These are phyloP conservation scores for Neofusicoccum cordaticola DNA, from an alignment of 2,329 filamentous ascomycete genomes.

Conservation along the genomic window DNA sequence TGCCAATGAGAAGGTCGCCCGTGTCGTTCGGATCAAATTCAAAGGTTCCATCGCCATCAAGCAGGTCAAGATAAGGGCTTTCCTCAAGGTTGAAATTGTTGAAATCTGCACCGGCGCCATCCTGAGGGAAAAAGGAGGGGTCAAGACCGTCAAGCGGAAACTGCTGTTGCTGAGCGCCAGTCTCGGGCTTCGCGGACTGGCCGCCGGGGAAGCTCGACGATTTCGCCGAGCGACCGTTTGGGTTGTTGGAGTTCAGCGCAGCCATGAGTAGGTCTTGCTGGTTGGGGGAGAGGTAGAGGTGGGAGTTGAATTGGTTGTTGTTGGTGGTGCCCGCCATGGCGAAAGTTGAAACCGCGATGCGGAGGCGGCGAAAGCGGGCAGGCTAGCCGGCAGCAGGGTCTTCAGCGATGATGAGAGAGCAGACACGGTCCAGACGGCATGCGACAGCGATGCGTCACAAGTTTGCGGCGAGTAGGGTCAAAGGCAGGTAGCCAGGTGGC, in stretches of 20 bases:
- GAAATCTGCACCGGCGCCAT: constrained; percentile 42
- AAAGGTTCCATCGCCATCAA: constrained; percentile 71
- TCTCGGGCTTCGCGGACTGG: constrained; percentile 21
- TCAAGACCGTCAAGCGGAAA: constrained; percentile 35
- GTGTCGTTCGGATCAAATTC: constrained; percentile 66
- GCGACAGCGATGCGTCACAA: neutral
- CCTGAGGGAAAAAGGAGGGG: constrained; percentile 37
- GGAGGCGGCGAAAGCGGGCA: neutral
- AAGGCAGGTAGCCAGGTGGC: neutral
- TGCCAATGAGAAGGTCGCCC: constrained; percentile 68
- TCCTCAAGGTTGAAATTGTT: constrained; percentile 58
- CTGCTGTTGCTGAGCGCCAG: constrained; percentile 29
- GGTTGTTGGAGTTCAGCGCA: constrained; percentile 46
- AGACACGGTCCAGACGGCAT: neutral
- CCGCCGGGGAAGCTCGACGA: constrained; percentile 28
- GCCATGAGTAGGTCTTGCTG: constrained; percentile 50
- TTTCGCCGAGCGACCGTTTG: constrained; percentile 25
- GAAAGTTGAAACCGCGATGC: constrained; percentile 16
- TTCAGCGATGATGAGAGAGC: neutral
- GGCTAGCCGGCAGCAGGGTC: neutral
- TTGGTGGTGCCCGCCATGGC: constrained; percentile 37
- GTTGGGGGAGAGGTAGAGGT: constrained; percentile 44
- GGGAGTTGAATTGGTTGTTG: constrained; percentile 39
- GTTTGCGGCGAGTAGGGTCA: neutral
- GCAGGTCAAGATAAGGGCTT: constrained; percentile 80